Evolutionary conservation across 257 asterid genomes (phyloP), one percentile per base, ranked within the genome.

Genomic region (Lavandula angustifolia): DNA sequence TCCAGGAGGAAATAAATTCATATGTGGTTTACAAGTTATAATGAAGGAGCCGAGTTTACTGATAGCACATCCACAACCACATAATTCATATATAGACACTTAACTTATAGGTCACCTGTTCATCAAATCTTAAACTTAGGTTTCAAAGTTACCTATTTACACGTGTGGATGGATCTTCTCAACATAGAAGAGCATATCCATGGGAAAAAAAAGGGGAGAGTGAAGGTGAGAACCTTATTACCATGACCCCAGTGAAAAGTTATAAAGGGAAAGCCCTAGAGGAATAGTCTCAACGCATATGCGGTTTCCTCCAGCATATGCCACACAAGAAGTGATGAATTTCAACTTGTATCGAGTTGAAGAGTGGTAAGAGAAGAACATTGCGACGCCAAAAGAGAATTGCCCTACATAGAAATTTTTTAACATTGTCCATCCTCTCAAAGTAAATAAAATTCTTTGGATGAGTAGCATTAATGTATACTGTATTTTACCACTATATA

Each of bases 361-460:
- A 40, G 10, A 12, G 10, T 7, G 80, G 79, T 38, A 14, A 68
- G 55, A 11, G 85, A 85, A 73, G 77, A 77, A 76, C 89, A 75
- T 81, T 13, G 90, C 40, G 71, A 77, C 73, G 91, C 96, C 91
- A 85, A 85, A 83, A 89, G 89, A 87, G 96, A 87, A 81, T 85
- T 87, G 89, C 85, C 91, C 89, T 77, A 91, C 80, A 3, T 64
- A 38, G 38, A 56, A 54, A 9, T 38, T 47, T 22, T 38, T 47
- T 22, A 38, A 40, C 63, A 48, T 11, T 9, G 40, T 49, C 13
- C n/a, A 18, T 67, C 69, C 48, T 52, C 62, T 46, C 52, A 57
- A 33, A 51, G 10, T 27, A 44, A 12, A 18, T 0, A 38, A 46
- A 33, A 22, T 47, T 34, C 9, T 10, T 48, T 11, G 46, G 54